Evolutionary conservation across 495 filamentous ascomycete genomes (phyloP), one percentile per base, ranked within the genome.

Genomic region (Penicillium malachiteum): DNA sequence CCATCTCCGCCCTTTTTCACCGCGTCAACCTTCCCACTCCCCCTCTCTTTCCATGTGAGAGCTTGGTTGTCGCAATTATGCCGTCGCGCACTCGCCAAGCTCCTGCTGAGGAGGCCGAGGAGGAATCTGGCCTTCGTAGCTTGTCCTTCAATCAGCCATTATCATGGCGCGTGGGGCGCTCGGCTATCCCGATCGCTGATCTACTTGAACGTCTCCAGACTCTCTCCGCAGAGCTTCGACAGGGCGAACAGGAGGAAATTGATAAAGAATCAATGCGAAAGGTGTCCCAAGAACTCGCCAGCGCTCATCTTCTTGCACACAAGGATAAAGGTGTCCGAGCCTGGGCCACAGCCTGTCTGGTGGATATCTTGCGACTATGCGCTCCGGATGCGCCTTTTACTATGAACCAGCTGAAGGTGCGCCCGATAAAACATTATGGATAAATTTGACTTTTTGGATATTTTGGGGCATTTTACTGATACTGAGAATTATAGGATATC

Each of bases 361-460:
- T 96, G 40, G 95, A 99, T 68, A 90, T 99, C 52, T 83, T 99
- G 70, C 84, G 90, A 62, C 78, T 99, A 30, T 96, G 92, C 76
- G 94, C 94, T 32, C 94, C 94, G 5, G 86, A 97, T 82, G 94
- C 94, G 71, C 94, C 94, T 10, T 97, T 95, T 73, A 96, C 91
- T 9, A 84, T 79, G 31, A 82, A 85, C 48, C 93, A 97, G 72
- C 78, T 99, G 31, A 96, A 94, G 88, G 92, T 96, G 66, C 59
- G 73, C 63, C 58, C 56, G 38, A 38, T 26, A 13, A 17, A 34
- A 9, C 17, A 41, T 51, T 6, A 11, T 7, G 14, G 3, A 10
- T 33, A 17, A 38, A 35, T 37, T 50, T 16, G 43, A 43, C 5
- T 12, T 34, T 1, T 33, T 13, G 18, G 7, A 35, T 11, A 10